A percentile compares a stretch with the other conserved stretches of the same genome.
These are phyloP conservation scores for Wickerhamiella infanticola DNA, from an alignment of 1,139 yeast species.

Conservation along the genomic window DNA sequence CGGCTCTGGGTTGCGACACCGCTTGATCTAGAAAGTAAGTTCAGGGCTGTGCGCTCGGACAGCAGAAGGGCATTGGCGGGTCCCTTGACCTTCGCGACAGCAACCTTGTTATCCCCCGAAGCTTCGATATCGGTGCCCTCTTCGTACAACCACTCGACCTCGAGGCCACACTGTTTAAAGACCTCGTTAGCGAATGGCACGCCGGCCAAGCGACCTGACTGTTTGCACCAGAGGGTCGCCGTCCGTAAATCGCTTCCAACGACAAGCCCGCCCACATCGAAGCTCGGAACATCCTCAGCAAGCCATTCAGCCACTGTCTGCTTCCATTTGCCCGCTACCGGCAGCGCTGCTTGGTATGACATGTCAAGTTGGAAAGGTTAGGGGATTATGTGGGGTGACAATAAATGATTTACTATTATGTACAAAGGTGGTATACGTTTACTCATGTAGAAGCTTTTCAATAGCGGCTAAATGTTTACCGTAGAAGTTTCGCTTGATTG, in stretches of 20 bases:
- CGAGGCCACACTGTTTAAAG: constrained; percentile 54
- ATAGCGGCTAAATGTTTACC: constrained; percentile 84
- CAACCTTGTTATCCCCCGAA: constrained; percentile 38
- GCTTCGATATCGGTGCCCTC: constrained; percentile 55
- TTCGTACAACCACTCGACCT: constrained; percentile 46
- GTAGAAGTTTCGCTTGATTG: constrained; percentile 29
- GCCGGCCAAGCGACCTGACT: constrained; percentile 69
- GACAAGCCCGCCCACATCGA: constrained; percentile 87
- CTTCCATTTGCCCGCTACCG: constrained; percentile 66
- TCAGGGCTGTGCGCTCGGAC: constrained; percentile 79
- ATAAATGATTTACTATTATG: neutral
- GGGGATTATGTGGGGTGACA: neutral
- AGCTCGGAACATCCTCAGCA: constrained; percentile 80
- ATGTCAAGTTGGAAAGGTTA: neutral
- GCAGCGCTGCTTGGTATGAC: constrained; percentile 32
- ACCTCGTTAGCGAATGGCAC: constrained; percentile 84
- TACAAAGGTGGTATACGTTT: neutral
- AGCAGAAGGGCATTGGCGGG: constrained; percentile 63
- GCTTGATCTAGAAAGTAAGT: constrained; percentile 65
- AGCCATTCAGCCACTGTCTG: constrained; percentile 60
- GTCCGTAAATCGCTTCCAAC: constrained; percentile 64
- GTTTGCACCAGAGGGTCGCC: constrained; percentile 72
- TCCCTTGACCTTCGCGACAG: constrained; percentile 66
- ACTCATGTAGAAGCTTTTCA: constrained; percentile 37
- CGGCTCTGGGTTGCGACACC: constrained; percentile 74